Evolutionary conservation across 371 early-diverging fungal species (phyloP), one percentile per base, ranked within the genome.

Genomic region (Globomyces sp.): DNA sequence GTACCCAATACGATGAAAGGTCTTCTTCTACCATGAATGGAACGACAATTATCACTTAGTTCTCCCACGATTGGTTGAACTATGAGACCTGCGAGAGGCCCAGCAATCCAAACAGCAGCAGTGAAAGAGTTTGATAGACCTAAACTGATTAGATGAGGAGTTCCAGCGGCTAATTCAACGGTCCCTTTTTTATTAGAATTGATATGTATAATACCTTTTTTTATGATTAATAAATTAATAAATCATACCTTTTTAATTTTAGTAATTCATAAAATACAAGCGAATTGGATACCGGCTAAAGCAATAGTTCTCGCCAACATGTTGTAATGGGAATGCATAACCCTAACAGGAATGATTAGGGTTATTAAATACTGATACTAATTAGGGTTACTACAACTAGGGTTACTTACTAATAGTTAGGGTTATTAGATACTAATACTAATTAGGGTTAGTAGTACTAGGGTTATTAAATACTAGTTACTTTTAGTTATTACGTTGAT

Each of bases 91-190:
- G 94, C 92, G n/a, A 97, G 80, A 8, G 98, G 98, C 0, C 98
- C 98, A 6, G 95, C 95, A 64, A 97, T 85, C 98, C 98, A 97
- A 6, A 96, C 96, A 36, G 96, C 77, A 3, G 95, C 92, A 83
- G 91, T 89, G 53, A 86, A 72, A 2, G 94, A 84, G 69, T 92
- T 90, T 24, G 90, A 81, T 48, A 96, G 73, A 0, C 94, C 94
- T n/a, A 97, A 78, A 2, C 89, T 86, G 36, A 91, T 79, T 43
- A 97, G 77, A 72, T 92, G 94, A 0, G 95, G 95, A 3, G 97
- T 93, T 42, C 97, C 97, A 52, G 71, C 81, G 1, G 74, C 77
- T 4, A 80, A 64, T 64, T 80, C 80, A 2, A 83, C 76, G 3
- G 77, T 72, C 81, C 80, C 77, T 74, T 10, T 46, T 24, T 57